Evolutionary conservation across 2,329 filamentous ascomycete species (phyloP), one percentile per base, ranked within the genome.

Genomic region (Monosporascus sp.): DNA sequence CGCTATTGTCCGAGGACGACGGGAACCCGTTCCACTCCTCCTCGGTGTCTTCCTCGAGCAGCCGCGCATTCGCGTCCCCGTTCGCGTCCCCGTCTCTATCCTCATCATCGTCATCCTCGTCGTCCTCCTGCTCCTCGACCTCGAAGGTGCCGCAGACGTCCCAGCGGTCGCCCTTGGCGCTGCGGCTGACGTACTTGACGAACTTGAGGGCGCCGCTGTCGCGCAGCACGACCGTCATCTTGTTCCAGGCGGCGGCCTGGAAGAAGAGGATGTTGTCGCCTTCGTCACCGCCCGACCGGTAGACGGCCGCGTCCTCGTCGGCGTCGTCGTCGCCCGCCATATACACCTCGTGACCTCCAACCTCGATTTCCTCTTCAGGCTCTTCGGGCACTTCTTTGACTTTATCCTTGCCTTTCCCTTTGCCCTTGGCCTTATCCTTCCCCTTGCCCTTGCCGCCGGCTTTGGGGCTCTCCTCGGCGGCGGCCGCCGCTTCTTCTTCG

Each of bases 101-200:
- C 1, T 71, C 73, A 0, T 72, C 69, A 1, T 68, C 72, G 0
- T 72, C 70, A 0, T 69, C 68, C 0, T 70, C 68, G 2, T 70
- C 69, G 6, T 72, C 76, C 1, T 80, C 79, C 38, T 75, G 68
- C 54, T 83, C 80, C 58, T 81, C 80, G 34, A 96, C 86, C 24
- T 87, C 90, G 69, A 89, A 90, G 36, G 85, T 84, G 1, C 85
- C 94, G 47, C 84, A 87, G 49, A 97, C 79, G 73, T 99, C 94
- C 91, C 92, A 97, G 44, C 94, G 81, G 72, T 97, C 94, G 1
- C 94, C 94, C 66, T 83, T 83, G 7, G 94, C 94, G 49, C 80
- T 83, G 55, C 79, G 79, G 71, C 88, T 95, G 22, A 99, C 88
- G 70, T 97, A 99, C 77, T 97, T 99, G 65, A 97, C 91, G 68